Evolutionary conservation across 768 basidiomycete genomes (phyloP).

Genomic region (Tulasnella sp.): DNA sequence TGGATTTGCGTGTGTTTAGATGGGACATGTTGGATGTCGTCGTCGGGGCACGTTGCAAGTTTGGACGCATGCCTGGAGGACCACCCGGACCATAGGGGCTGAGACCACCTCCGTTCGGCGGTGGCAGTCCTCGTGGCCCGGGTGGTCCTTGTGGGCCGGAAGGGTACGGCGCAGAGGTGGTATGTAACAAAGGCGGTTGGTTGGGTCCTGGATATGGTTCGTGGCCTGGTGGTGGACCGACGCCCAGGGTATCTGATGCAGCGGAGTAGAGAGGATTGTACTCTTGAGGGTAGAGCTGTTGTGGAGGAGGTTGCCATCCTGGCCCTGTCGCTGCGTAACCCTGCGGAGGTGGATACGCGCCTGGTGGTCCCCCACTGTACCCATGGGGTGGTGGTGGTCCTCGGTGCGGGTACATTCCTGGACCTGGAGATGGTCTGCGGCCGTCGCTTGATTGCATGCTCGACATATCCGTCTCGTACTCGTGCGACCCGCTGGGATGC

Average conservation of each 20-base stretch:
- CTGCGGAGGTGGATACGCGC: constrained; percentile 16
- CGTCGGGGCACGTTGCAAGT: constrained; percentile 7
- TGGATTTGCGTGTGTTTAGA: constrained; percentile 35
- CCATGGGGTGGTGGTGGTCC: background rate
- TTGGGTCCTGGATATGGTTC: constrained; percentile 21
- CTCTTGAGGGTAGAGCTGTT: constrained; percentile 23
- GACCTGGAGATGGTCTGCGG: background rate
- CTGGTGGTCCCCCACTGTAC: constrained; percentile 15
- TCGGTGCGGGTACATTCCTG: background rate
- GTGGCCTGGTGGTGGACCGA: constrained; percentile 49
- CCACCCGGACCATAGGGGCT: constrained; percentile 22
- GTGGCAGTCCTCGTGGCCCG: constrained; percentile 21
- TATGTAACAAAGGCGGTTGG: constrained; percentile 24
- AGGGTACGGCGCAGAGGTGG: constrained; percentile 26
- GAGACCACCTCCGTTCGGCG: constrained; percentile 6
- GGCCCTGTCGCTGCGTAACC: constrained; percentile 8
- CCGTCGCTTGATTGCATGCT: constrained; percentile 5
- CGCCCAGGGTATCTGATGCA: constrained; percentile 70
- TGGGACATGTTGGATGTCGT: background rate
- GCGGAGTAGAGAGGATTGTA: constrained; percentile 59
- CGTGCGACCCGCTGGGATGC: background rate
- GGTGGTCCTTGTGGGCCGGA: background rate
- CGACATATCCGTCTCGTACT: background rate
- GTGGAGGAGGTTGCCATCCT: constrained; percentile 16
- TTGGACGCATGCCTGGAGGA: constrained; percentile 4